These are phyloP conservation scores for Saturnispora sekii DNA, from an alignment of 805 yeast genomes.

Conservation along the genomic window DNA sequence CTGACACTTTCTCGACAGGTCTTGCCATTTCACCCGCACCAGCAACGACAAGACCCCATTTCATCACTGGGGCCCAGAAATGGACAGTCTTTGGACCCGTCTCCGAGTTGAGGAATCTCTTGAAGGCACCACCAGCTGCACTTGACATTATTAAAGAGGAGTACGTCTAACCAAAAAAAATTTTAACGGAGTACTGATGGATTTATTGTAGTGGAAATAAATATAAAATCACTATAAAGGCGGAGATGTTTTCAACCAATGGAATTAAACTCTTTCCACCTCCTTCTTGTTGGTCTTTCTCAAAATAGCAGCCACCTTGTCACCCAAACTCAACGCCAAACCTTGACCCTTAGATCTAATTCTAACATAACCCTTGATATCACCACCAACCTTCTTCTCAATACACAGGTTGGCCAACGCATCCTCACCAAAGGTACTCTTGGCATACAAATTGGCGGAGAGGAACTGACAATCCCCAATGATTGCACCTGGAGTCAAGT, in stretches of 20 bases:
- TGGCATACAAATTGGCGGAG: conserved; percentile 88
- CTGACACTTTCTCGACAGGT: conserved; percentile 87
- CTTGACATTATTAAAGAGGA: not conserved
- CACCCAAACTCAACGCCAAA: conserved; percentile 88
- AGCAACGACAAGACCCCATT: conserved; percentile 87
- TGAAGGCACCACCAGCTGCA: conserved; percentile 35
- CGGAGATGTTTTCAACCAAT: not conserved
- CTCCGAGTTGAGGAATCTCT: conserved; percentile 68
- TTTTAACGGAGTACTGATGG: too few relatives aligned
- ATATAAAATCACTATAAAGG: too few relatives aligned
- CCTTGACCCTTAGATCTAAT: conserved; percentile 98
- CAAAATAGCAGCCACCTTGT: conserved; percentile 79
- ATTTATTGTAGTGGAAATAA: too few relatives aligned
- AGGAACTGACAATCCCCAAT: conserved; percentile 84
- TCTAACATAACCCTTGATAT: conserved; percentile 87
- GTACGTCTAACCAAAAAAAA: conserved; percentile 4
- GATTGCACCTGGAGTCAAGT: conserved; percentile 88
- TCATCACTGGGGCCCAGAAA: conserved; percentile 77
- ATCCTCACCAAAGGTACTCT: conserved; percentile 93
- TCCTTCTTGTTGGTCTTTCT: conserved; percentile 35
- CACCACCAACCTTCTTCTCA: conserved; percentile 67
- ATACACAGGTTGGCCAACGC: conserved; percentile 93
- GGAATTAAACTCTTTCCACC: conserved; percentile 2
- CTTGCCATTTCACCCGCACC: conserved; percentile 80
- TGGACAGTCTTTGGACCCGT: conserved; percentile 98